phyloP scores from a whole-genome alignment of 306 rosid genomes.

The Medicago lupulina region DNA sequence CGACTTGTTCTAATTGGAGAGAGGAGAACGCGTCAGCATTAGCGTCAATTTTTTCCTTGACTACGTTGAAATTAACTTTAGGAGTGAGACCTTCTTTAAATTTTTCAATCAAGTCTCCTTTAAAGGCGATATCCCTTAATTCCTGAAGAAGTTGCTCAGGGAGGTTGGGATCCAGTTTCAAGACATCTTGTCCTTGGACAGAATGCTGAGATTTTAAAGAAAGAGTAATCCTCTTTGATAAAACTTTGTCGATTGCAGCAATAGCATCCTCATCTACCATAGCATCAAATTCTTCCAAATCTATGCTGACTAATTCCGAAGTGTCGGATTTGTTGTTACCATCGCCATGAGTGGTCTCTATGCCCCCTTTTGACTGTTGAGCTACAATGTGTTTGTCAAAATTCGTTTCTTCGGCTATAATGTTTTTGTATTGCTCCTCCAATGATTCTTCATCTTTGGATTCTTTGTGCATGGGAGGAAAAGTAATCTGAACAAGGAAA shows the following conservation, averaged over 20 bases:
- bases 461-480: too few species aligned
- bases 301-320: neutral
- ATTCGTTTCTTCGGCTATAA: too few species aligned
- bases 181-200: neutral
- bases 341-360: neutral
- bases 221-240: neutral
- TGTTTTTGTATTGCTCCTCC: too few species aligned
- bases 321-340: neutral
- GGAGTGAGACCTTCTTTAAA: neutral
- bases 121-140: neutral
- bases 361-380: too few species aligned
- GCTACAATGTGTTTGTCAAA: too few species aligned
- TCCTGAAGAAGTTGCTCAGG: neutral
- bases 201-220: neutral
- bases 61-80: neutral
- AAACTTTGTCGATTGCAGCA: neutral
- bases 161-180: neutral
- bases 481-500: too few species aligned
- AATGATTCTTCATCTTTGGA: too few species aligned
- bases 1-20: neutral
- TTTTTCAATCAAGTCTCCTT: neutral
- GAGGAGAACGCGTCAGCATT: neutral
- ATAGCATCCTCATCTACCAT: neutral
- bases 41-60: neutral
- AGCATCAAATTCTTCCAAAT: neutral